A percentile compares a stretch with the other conserved stretches of the same genome.
Evolutionary conservation across 1,139 yeast genomes (phyloP).

Genomic region (Geotrichum siamense): DNA sequence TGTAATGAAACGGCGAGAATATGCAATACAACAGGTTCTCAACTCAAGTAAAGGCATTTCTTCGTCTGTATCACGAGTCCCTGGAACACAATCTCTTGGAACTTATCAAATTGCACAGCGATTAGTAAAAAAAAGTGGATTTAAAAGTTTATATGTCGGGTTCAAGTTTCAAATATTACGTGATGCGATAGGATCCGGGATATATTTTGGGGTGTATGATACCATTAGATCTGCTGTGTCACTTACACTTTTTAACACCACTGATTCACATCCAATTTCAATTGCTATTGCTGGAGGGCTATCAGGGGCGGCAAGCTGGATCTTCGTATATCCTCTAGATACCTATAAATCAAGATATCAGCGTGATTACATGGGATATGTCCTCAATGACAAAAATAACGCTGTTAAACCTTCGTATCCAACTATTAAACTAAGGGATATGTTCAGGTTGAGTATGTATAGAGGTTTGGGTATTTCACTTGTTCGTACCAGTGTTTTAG

Average conservation of each 20-base stretch:
- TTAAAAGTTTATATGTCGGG: conserved; percentile 64
- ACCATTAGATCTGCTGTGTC: conserved; percentile 43
- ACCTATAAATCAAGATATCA: conserved; percentile 70
- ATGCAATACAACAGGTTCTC: conserved; percentile 31
- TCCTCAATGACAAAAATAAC: conserved; percentile 36
- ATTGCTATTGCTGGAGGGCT: conserved; percentile 69
- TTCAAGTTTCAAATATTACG: conserved; percentile 55
- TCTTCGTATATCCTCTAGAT: conserved; percentile 69
- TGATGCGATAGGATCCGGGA: conserved; percentile 65
- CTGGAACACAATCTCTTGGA: conserved; percentile 28
- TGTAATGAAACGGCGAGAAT: conserved; percentile 37
- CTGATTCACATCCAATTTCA: conserved; percentile 35
- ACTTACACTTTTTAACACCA: conserved; percentile 29
- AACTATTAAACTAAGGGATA: conserved; percentile 20
- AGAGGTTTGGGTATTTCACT: conserved; percentile 73
- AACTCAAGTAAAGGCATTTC: conserved; percentile 11
- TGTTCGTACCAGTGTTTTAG: conserved; percentile 61
- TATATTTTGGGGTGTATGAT: conserved; percentile 71
- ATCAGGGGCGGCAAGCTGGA: conserved; percentile 71
- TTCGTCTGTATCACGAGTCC: conserved; percentile 5
- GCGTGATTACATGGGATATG: conserved; percentile 60
- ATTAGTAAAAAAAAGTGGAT: conserved; percentile 52
- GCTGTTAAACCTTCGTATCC: conserved; percentile 23
- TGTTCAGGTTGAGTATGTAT: conserved; percentile 45
- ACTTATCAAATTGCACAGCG: conserved; percentile 44